Evolutionary conservation across 1,139 yeast genomes (phyloP).

Genomic region (Yamadazyma oceani): DNA sequence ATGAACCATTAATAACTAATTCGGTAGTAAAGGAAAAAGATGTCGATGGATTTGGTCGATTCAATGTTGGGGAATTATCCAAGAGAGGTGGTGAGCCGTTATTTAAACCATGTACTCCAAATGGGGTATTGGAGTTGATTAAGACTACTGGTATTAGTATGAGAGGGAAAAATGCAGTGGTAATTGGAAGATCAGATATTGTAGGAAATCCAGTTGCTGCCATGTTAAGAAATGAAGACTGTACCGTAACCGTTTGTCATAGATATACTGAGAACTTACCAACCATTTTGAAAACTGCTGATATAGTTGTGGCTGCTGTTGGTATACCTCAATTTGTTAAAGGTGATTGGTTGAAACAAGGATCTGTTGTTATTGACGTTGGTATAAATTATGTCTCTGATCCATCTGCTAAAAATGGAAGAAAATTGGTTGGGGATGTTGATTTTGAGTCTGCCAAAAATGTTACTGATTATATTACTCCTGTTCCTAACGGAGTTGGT

Average conservation of each 20-base stretch:
- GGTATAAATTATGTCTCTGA: slow-evolving; percentile 78
- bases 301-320: slow-evolving; percentile 74
- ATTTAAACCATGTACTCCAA: slow-evolving; percentile 79
- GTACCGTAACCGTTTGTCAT: slow-evolving; percentile 76
- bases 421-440: slow-evolving; percentile 73
- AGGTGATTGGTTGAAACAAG: slow-evolving; percentile 71
- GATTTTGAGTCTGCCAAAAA: slow-evolving; percentile 59
- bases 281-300: slow-evolving; percentile 57
- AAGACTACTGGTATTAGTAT: slow-evolving; percentile 60
- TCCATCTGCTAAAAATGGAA: slow-evolving; percentile 60
- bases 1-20: slow-evolving; percentile 68
- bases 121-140: slow-evolving; percentile 69
- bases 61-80: slow-evolving; percentile 73
- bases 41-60: slow-evolving; percentile 78
- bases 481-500: slow-evolving; percentile 89
- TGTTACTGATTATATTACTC: slow-evolving; percentile 65
- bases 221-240: slow-evolving; percentile 66
- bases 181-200: slow-evolving; percentile 78
- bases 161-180: slow-evolving; percentile 72
- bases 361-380: slow-evolving; percentile 72
- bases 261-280: slow-evolving; percentile 56
- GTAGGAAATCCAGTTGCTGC: slow-evolving; percentile 83
- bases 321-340: slow-evolving; percentile 70
- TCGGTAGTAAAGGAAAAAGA: slow-evolving; percentile 68
- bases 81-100: slow-evolving; percentile 71